These are phyloP conservation scores for Lipomyces mesembrius DNA, from an alignment of 805 yeast species.

Conservation along the genomic window DNA sequence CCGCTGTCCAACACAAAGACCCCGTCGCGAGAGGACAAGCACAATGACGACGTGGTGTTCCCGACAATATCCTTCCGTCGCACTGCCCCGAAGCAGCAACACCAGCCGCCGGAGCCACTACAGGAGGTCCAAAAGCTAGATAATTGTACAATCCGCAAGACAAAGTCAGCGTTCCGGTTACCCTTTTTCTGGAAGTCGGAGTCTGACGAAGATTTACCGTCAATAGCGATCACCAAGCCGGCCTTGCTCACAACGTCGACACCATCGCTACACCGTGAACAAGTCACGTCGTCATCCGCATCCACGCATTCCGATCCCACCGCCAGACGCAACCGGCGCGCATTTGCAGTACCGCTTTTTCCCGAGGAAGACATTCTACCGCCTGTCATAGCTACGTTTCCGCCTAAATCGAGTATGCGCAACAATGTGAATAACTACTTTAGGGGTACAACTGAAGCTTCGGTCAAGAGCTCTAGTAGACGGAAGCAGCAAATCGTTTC, in stretches of 20 bases:
- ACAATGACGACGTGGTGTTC: not conserved
- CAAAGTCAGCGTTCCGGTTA: conserved; percentile 28
- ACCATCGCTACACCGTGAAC: conserved; percentile 1
- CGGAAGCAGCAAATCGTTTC: conserved; percentile 26
- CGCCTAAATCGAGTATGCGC: conserved; percentile 19
- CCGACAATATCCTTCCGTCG: not conserved
- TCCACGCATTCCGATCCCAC: conserved; percentile 19
- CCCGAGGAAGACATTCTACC: conserved; percentile 33
- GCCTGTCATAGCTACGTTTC: conserved; percentile 18
- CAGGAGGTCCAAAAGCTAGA: not conserved
- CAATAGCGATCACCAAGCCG: not conserved
- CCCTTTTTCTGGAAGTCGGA: conserved; percentile 39
- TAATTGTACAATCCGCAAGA: not conserved
- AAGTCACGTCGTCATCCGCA: not conserved
- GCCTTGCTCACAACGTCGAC: not conserved
- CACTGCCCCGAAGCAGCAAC: not conserved
- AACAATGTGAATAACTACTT: conserved; percentile 19
- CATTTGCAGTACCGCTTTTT: conserved; percentile 31
- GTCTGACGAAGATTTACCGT: conserved; percentile 20
- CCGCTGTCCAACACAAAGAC: not conserved
- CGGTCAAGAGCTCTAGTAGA: conserved; percentile 10
- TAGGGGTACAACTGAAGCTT: not conserved
- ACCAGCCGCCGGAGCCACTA: not conserved
- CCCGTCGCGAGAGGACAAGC: not conserved
- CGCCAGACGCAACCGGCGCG: conserved; percentile 12